Evolutionary conservation across 2,329 filamentous ascomycete species (phyloP), one percentile per base, ranked within the genome.

Genomic region (Aspergillus latus): DNA sequence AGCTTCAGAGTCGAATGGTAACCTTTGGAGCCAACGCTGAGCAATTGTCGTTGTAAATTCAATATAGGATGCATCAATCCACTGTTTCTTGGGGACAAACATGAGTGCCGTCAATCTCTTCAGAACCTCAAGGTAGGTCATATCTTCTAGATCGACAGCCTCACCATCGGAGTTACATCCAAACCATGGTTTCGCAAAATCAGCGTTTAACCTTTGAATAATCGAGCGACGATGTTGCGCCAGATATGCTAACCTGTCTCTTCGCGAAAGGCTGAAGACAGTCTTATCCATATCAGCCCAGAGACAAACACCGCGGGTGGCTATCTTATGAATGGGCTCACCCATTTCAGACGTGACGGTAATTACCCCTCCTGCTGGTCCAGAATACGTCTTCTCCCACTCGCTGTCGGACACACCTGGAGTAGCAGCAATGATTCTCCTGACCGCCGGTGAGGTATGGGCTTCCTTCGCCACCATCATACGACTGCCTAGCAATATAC

Each of bases 381-480:
- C 90, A 76, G 90, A 89, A 79, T 95, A 95, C 4, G 90, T 93
- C 76, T 90, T 86, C 76, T 95, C 90, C 92, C 92, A 96, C 62
- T 92, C 82, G 56, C 71, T 73, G 68, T 96, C 90, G 47, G 88
- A 86, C 30, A 95, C 79, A 69, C 92, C 92, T 55, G 86, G 82
- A 2, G 90, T 90, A 54, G 90, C 88, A 45, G 88, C 85, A 65
- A 96, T 96, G 32, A 90, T 89, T 74, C 92, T 84, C 79, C 95
- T 95, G 51, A 89, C 91, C 58, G 84, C 86, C 68, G 84, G 86
- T 68, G 90, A 92, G 8, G 92, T 97, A 69, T 94, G 86, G 0
- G 90, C 90, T 74, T 97, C 92, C 78, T 94, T 93, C 57, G 92
- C 88, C 50, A 92, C 89, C 92, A 97, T 96, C 84, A 96, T 89